phyloP scores from a whole-genome alignment of 352 stramenopile genomes.

The Pythium inflatum region DNA sequence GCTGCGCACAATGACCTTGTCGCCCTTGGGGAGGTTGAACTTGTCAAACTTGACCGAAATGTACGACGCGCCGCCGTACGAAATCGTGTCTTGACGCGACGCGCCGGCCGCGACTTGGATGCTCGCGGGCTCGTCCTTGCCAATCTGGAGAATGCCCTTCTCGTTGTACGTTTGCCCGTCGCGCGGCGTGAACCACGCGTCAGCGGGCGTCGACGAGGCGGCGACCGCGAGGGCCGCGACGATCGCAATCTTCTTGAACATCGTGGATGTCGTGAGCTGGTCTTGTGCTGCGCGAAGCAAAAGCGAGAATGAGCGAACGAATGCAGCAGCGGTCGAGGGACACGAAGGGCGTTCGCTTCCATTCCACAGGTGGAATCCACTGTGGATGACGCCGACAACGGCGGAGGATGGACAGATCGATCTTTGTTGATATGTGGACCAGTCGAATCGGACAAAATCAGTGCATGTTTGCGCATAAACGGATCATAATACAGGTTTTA shows the following conservation, averaged over 20 bases:
- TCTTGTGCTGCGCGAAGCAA: not conserved
- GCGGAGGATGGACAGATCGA: too few relatives aligned
- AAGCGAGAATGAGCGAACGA: not conserved
- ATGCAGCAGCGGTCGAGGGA: too few relatives aligned
- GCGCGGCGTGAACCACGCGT: not conserved
- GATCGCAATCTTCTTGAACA: slow-evolving; percentile 14
- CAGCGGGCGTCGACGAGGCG: not conserved
- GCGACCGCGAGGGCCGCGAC: slow-evolving; percentile 2
- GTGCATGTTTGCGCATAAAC: too few relatives aligned
- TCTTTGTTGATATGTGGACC: too few relatives aligned
- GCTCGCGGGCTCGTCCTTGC: not conserved
- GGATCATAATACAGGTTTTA: too few relatives aligned
- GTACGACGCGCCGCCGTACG: slow-evolving; percentile 51
- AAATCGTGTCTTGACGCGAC: slow-evolving; percentile 2
- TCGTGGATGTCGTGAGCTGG: not conserved
- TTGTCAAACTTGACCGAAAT: slow-evolving; percentile 55
- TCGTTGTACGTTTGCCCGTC: slow-evolving; percentile 1
- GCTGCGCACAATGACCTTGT: slow-evolving; percentile 69
- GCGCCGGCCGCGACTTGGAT: not conserved
- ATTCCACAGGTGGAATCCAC: too few relatives aligned
- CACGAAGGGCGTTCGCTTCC: too few relatives aligned
- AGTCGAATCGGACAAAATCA: too few relatives aligned
- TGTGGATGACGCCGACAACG: too few relatives aligned
- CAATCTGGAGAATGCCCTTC: slow-evolving; percentile 7
- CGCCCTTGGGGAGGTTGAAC: slow-evolving; percentile 59